Base-by-base conservation (phyloP, 2,329 filamentous ascomycete species). In the Graphium sp. region DNA sequence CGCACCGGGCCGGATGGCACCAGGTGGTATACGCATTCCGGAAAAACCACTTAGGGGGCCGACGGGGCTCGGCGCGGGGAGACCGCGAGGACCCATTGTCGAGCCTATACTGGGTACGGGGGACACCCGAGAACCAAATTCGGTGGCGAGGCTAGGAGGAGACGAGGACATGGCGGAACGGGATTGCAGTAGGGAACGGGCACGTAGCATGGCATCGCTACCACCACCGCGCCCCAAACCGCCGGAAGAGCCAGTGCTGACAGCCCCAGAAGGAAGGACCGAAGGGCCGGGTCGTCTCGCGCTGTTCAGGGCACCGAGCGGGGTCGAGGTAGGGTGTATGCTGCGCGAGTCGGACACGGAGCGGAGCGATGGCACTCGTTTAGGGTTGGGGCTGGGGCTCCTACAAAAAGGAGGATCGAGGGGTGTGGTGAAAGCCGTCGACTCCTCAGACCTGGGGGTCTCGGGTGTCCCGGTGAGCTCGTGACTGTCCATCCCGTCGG, bases 291-390 rank as follows among this genome's bases (percentile, higher is more conserved):
- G 70, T 27, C 66, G 58, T 33, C 71, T 58, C 5, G 66, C 70
- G 38, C 55, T 68, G 49, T 75, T 83, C 42, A 93, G 57, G 33
- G 80, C 67, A 22, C 83, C 83, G 4, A 85, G 59, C 22, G 81
- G 74, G 17, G 78, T 89, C n/a, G 84, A 93, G n/a, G 74, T 84
- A 6, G 77, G 56, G 32, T 70, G 81, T 71, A 92, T 84, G 31
- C 55, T 58, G 37, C 60, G 55, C 13, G 72, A 55, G 28, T 74
- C 67, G 30, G 73, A 71, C 13, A 66, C 50, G 26, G 69, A 66
- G 39, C 72, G 66, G 23, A 73, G 48, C 5, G 69, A 68, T 13
- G 70, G 62, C 33, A 74, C 43, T 47, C 71, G 52, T 47, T 65
- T 56, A 31, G 59, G 56, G 21, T 39, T 34, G 32, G 58, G 56